A percentile compares a stretch with the other conserved stretches of the same genome.
phyloP scores from a whole-genome alignment of 257 asterid species.

The Ligustrum vulgare region DNA sequence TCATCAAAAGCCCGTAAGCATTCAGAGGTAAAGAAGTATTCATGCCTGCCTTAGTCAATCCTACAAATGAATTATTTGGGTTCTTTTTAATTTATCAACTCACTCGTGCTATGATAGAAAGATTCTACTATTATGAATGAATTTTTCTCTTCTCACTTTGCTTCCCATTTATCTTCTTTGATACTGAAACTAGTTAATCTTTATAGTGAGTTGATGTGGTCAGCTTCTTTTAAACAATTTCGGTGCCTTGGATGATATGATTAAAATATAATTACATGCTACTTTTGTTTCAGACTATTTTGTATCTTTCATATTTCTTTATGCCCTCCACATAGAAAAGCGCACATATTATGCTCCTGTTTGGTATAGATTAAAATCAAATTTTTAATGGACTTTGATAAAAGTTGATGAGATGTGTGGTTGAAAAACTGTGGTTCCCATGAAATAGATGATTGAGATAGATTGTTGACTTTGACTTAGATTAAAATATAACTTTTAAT shows the following conservation, averaged over 20 bases:
- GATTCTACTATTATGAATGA: background rate
- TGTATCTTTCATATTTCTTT: background rate
- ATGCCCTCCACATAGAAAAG: background rate
- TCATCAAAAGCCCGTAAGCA: background rate
- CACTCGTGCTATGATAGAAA: background rate
- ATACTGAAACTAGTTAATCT: background rate
- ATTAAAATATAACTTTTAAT: too few relatives aligned
- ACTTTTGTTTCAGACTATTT: background rate
- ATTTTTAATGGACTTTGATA: too few relatives aligned
- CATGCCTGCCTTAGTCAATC: background rate
- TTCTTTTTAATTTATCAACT: background rate
- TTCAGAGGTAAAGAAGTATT: background rate
- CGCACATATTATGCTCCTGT: too few relatives aligned
- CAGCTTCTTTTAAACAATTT: background rate
- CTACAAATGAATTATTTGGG: background rate
- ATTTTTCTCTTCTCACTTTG: background rate
- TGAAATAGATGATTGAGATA: too few relatives aligned
- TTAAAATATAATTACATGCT: background rate
- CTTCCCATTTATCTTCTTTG: background rate
- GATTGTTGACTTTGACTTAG: too few relatives aligned
- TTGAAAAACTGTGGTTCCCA: too few relatives aligned
- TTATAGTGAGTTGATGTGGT: background rate
- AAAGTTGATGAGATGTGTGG: too few relatives aligned
- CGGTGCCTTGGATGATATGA: background rate
- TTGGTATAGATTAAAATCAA: too few relatives aligned